Conservation (phyloP, 208 protist genomes). For the Cochliopodium minus region DNA sequence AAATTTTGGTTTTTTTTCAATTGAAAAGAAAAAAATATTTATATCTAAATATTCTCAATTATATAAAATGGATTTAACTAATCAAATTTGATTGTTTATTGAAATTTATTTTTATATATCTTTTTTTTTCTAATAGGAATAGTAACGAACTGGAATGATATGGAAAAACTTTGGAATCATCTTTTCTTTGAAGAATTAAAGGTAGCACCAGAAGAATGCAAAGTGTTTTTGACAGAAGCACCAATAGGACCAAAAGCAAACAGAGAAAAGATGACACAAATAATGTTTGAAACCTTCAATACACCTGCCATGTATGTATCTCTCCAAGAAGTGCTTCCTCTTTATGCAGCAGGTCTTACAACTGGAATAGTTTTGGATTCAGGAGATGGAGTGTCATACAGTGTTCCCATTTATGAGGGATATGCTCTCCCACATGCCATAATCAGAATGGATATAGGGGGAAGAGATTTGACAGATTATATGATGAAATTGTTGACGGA, state of each 20-base stretch:
- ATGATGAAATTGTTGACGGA: conserved; percentile 45
- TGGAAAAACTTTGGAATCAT: conserved; percentile 37
- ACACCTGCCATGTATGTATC: conserved; percentile 24
- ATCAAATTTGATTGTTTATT: too few relatives aligned
- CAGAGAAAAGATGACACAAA: conserved; percentile 54
- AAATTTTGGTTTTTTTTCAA: too few relatives aligned
- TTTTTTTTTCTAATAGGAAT: too few relatives aligned
- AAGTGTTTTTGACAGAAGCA: conserved; percentile 30
- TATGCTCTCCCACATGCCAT: conserved; percentile 50
- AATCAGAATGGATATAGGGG: conserved; percentile 24
- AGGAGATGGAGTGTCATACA: conserved; percentile 52
- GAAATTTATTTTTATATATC: too few relatives aligned
- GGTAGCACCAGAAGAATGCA: conserved; percentile 65
- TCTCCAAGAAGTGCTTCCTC: conserved; percentile 53
- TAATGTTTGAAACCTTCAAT: conserved; percentile 58
- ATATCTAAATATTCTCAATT: too few relatives aligned
- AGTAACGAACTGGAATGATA: conserved; percentile 27
- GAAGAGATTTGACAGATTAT: conserved; percentile 51
- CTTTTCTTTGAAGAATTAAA: conserved; percentile 52
- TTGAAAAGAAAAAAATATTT: too few relatives aligned
- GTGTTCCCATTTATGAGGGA: conserved; percentile 71
- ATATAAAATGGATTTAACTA: too few relatives aligned
- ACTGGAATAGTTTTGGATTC: conserved; percentile 76
- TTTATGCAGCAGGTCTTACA: conserved; percentile 71
- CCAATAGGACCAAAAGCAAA: conserved; percentile 46